These are phyloP conservation scores for Penicillium sp. DNA, from an alignment of 2,329 filamentous ascomycete species.

Conservation along the genomic window DNA sequence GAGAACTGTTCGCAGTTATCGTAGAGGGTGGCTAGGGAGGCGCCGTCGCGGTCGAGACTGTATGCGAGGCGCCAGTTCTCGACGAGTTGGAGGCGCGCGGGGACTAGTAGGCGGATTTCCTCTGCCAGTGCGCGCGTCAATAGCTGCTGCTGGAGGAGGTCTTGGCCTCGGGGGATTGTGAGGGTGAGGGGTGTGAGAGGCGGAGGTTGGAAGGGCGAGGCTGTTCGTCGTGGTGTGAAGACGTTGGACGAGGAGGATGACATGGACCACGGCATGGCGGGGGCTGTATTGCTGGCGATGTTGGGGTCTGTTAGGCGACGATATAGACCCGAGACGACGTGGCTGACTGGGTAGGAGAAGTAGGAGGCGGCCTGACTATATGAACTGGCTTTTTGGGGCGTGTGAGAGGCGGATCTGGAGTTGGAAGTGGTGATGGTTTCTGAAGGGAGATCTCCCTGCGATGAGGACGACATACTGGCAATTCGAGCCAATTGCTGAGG, in stretches of 20 bases:
- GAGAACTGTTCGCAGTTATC: constrained; percentile 65
- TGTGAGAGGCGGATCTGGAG: constrained; percentile 23
- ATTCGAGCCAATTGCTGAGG: constrained; percentile 9
- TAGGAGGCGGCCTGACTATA: constrained; percentile 41
- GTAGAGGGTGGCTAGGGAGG: constrained; percentile 81
- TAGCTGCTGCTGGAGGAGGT: constrained; percentile 54
- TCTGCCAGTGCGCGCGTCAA: constrained; percentile 73
- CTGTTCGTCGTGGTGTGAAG: constrained; percentile 53
- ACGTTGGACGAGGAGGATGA: constrained; percentile 28
- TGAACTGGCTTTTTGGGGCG: constrained; percentile 19
- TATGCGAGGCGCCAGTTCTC: constrained; percentile 85
- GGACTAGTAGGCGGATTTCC: constrained; percentile 85
- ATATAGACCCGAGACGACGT: constrained; percentile 59
- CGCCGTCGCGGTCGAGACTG: constrained; percentile 86
- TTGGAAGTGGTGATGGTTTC: constrained; percentile 12
- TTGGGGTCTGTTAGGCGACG: constrained; percentile 55
- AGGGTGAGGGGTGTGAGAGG: constrained; percentile 77
- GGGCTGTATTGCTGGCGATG: constrained; percentile 14
- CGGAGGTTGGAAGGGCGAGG: constrained; percentile 79
- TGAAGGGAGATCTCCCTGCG: constrained; percentile 15
- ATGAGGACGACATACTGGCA: constrained; percentile 24
- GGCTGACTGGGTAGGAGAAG: constrained; percentile 49
- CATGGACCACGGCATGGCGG: constrained; percentile 37
- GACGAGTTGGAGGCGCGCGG: constrained; percentile 76
- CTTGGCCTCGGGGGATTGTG: constrained; percentile 48